These are phyloP conservation scores for Pleurostoma richardsiae DNA, from an alignment of 2,329 filamentous ascomycete genomes.

Conservation along the genomic window DNA sequence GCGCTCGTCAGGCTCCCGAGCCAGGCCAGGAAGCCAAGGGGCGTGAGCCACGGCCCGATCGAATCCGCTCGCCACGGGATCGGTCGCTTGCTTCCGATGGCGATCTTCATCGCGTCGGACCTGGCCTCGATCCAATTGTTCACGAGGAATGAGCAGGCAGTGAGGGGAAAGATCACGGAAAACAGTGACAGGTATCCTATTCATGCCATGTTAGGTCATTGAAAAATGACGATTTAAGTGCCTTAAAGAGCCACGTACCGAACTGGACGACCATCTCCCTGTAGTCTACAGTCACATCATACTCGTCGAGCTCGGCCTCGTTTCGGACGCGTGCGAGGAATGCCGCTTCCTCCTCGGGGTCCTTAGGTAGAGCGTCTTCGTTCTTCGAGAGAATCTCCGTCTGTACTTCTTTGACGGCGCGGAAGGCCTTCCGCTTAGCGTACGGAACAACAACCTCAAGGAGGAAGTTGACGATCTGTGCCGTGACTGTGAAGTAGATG, in stretches of 20 bases:
- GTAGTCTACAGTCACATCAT: conserved; percentile 87
- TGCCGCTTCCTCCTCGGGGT: conserved; percentile 69
- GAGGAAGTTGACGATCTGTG: conserved; percentile 81
- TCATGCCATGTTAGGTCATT: conserved; percentile 8
- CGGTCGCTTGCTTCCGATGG: conserved; percentile 80
- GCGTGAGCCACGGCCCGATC: conserved; percentile 88
- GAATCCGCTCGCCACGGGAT: conserved; percentile 87
- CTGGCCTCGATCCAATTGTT: conserved; percentile 97
- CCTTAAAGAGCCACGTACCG: conserved; percentile 30
- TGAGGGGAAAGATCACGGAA: conserved; percentile 92
- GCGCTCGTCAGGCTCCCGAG: conserved; percentile 83
- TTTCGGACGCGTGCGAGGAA: conserved; percentile 79
- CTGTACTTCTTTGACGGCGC: conserved; percentile 74
- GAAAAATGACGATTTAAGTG: too few relatives aligned
- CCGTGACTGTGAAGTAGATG: conserved; percentile 93
- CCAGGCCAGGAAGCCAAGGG: conserved; percentile 88
- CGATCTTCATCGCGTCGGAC: conserved; percentile 91
- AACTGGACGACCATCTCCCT: conserved; percentile 90
- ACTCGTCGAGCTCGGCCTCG: conserved; percentile 76
- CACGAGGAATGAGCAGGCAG: conserved; percentile 78
- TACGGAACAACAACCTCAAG: conserved; percentile 84
- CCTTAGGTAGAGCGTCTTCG: conserved; percentile 43
- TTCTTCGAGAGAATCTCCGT: conserved; percentile 52
- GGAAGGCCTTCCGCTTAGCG: conserved; percentile 70
- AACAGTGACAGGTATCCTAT: conserved; percentile 85